A percentile compares a stretch with the other conserved stretches of the same genome.
Conservation (phyloP, 257 asterid species). For the Fraxinus americana region DNA sequence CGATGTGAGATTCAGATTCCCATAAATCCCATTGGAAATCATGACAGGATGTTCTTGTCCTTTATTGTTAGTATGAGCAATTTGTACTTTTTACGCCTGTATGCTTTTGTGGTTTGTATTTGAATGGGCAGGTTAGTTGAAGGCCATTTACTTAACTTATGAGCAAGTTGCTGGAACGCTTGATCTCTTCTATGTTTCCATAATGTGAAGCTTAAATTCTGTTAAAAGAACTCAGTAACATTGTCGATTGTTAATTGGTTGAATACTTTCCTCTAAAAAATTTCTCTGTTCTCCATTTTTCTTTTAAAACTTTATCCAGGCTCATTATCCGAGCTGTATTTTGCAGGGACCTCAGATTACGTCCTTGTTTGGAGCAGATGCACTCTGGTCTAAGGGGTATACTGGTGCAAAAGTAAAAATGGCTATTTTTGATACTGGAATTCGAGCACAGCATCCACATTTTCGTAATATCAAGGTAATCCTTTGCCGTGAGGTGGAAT, state of each 20-base stretch:
- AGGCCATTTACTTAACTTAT: conserved; percentile 6
- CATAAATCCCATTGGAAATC: too few relatives aligned
- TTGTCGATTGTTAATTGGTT: neutral
- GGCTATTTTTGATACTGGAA: conserved; percentile 98
- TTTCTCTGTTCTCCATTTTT: conserved; percentile 9
- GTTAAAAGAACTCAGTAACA: conserved; percentile 5
- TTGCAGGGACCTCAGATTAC: conserved; percentile 95
- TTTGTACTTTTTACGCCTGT: neutral
- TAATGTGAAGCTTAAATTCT: neutral
- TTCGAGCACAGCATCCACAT: conserved; percentile 92
- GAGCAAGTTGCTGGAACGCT: neutral
- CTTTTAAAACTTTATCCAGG: conserved; percentile 18
- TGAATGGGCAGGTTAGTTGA: neutral
- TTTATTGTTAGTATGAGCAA: neutral
- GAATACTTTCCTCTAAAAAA: neutral
- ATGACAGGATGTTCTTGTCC: neutral
- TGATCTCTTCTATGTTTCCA: conserved; percentile 8
- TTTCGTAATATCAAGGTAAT: conserved; percentile 94
- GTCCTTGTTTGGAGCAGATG: conserved; percentile 93
- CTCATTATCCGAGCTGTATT: conserved; percentile 26
- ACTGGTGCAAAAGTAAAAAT: conserved; percentile 96
- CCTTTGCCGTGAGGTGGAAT: conserved; percentile 16
- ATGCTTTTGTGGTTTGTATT: neutral
- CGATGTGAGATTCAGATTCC: too few relatives aligned
- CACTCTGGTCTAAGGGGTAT: conserved; percentile 91